Conservation (phyloP, 192 early-diverging fungal species). For the Rhizophagus sp. region DNA sequence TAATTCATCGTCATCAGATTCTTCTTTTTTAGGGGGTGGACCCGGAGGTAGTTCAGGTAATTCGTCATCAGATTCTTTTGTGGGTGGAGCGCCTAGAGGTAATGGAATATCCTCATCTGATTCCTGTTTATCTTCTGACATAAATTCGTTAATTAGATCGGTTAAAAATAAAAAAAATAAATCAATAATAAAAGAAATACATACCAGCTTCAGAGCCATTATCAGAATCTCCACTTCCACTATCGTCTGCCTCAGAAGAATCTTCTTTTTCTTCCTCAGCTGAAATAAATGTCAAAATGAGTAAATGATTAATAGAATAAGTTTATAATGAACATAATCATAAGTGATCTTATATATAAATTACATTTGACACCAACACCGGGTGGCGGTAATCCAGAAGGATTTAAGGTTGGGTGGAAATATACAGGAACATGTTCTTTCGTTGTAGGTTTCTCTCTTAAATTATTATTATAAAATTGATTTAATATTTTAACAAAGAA, state of each 20-base stretch:
- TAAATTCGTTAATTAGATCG: neutral
- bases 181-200: neutral
- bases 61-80: constrained; percentile 15
- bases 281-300: neutral
- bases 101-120: constrained; percentile 31
- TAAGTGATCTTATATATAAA: neutral
- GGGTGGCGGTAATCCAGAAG: constrained; percentile 18
- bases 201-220: neutral
- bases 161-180: neutral
- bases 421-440: constrained; percentile 15
- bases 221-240: neutral
- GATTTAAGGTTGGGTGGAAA: constrained; percentile 30
- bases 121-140: constrained; percentile 14
- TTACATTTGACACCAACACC: neutral
- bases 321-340: neutral
- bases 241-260: neutral
- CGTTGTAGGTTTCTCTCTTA: neutral
- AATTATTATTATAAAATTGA: neutral
- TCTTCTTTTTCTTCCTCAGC: neutral
- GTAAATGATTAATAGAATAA: no score
- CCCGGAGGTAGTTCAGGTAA: constrained; percentile 30
- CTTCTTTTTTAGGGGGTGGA: constrained; percentile 17
- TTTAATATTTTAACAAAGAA: neutral
- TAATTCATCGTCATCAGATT: constrained; percentile 22
- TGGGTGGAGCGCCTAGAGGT: constrained; percentile 17